A percentile compares a stretch with the other conserved stretches of the same genome.
Conservation (phyloP, 202 grass and related monocot species). For the Schoenoplectus tabernaemontani region DNA sequence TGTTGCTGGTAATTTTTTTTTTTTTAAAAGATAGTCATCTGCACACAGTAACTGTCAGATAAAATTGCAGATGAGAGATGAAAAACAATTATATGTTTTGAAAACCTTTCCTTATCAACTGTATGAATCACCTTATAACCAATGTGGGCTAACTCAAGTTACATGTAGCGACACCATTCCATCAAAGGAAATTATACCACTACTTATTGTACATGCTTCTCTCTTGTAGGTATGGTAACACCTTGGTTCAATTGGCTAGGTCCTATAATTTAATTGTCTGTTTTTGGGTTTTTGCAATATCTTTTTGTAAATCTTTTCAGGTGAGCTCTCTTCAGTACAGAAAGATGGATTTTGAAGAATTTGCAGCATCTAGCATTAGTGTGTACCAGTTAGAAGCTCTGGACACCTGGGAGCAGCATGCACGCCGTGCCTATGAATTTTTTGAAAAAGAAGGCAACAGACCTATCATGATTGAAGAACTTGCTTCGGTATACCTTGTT, state of each 20-base stretch:
- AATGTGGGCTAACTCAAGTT: not conserved
- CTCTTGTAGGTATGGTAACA: not conserved
- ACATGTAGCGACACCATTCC: not conserved
- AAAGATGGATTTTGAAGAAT: slow-evolving; percentile 97
- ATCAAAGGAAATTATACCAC: not conserved
- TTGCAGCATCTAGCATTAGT: slow-evolving; percentile 75
- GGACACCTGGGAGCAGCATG: slow-evolving; percentile 93
- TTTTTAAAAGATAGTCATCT: not conserved
- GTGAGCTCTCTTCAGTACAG: slow-evolving; percentile 98
- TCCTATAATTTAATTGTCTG: not conserved
- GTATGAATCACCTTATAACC: not conserved
- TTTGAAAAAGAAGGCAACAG: slow-evolving; percentile 97
- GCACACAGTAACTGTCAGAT: not conserved
- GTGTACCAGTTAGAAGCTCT: slow-evolving; percentile 98
- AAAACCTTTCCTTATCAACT: not conserved
- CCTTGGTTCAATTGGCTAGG: not conserved
- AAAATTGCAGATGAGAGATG: not conserved
- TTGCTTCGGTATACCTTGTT: slow-evolving; percentile 62
- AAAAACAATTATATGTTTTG: not conserved
- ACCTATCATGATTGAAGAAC: slow-evolving; percentile 93
- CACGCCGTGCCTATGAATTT: slow-evolving; percentile 66
- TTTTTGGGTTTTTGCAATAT: not conserved
- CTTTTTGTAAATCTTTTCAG: slow-evolving; percentile 25
- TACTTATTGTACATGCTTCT: not conserved
- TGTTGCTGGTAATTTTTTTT: too few relatives aligned